Base-by-base conservation (phyloP, 202 grass and related monocot species). In the Setaria viridis region DNA sequence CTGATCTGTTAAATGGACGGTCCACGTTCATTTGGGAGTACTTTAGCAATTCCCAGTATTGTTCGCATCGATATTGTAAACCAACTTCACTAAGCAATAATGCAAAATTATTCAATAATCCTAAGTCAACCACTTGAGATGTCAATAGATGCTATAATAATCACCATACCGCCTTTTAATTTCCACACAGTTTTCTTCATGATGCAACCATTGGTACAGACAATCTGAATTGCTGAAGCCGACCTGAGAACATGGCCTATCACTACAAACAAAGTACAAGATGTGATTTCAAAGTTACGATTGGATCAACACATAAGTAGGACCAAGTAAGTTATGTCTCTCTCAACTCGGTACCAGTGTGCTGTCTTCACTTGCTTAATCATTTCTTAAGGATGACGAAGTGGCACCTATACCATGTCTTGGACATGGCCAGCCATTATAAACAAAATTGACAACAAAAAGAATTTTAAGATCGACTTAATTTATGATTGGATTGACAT, bases 311-410 rank as follows among this genome's bases (percentile, higher is more conserved):
- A 74, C 6, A 62, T 29, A 80, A 16, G 12, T 14, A 59, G 17
- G 32, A 51, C 47, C 3, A 62, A 53, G 5, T 78, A 4, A 65
- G 43, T 64, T 7, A 7, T 32, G 13, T 47, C 14, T 19, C 41
- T 32, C 5, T 66, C 30, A 65, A 67, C 29, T 35, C 11, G 16
- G 50, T 63, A 6, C 11, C 60, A 32, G 29, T 13, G 11, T 30
- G 59, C 10, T 62, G 25, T 72, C 66, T 79, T 72, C 80, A 57
- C 12, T 73, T 79, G 45, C 47, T 72, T 56, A 62, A 66, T 37
- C 37, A 4, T 20, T 11, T 37, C 15, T 20, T 74, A 48, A 8
- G 45, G 30, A 60, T 60, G 16, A 32, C 12, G 50, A 32, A 72
- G 48, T 12, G 10, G 9, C 67, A 15, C 29, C 14, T 33, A 20